These are phyloP conservation scores for Neoascochyta sp. DNA, from an alignment of 2,329 filamentous ascomycete species.

Conservation along the genomic window DNA sequence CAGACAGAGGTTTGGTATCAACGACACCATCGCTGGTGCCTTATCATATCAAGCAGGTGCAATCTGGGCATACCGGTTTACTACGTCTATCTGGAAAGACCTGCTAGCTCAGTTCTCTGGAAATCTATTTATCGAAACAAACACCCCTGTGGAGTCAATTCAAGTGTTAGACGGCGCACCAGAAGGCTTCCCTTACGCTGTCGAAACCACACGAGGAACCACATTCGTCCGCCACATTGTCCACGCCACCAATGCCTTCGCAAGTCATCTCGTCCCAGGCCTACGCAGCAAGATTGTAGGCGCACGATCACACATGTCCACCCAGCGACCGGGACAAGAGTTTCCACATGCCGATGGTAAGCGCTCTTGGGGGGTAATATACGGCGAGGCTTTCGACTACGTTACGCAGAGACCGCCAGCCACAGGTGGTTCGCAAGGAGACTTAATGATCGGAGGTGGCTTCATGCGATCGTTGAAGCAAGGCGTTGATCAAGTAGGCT, in stretches of 20 bases:
- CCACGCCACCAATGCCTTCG: conserved; percentile 57
- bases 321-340: conserved; percentile 43
- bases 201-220: conserved; percentile 47
- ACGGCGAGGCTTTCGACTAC: conserved; percentile 21
- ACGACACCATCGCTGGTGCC: conserved; percentile 13
- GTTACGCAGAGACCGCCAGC: conserved; percentile 7
- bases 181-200: conserved; percentile 32
- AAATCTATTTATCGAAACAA: no score
- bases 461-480: conserved; percentile 14
- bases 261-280: conserved; percentile 50
- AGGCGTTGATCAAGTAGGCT: conserved; percentile 9
- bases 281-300: conserved; percentile 33
- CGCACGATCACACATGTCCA: conserved; percentile 45
- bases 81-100: conserved; percentile 7
- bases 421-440: conserved; percentile 4
- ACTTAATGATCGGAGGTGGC: conserved; percentile 11
- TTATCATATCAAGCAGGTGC: conserved; percentile 31
- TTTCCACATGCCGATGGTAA: conserved; percentile 31
- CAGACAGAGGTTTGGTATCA: conserved; percentile 10
- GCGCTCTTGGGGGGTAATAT: no score
- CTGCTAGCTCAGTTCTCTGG: conserved; percentile 12
- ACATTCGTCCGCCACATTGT: conserved; percentile 52
- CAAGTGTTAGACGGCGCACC: conserved; percentile 18
- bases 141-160: no score
- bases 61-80: conserved; percentile 16